Percentiles rank a stretch among this genome's conserved stretches.
These are phyloP conservation scores for Entomortierella lignicola DNA, from an alignment of 192 early-diverging fungal species.

Conservation along the genomic window DNA sequence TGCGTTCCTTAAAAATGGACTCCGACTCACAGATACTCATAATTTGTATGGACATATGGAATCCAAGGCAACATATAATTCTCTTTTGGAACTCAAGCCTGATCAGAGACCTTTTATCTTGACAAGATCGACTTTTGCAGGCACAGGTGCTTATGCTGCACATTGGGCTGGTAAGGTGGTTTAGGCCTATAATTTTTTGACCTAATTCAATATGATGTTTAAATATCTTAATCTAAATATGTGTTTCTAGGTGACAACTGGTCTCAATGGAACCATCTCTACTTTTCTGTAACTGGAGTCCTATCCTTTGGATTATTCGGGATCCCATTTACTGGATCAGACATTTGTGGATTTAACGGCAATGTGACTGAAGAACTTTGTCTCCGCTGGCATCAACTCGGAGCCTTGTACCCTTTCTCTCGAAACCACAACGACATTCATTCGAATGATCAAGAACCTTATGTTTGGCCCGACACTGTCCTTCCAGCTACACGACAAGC, in stretches of 20 bases:
- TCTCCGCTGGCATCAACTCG: conserved; percentile 72
- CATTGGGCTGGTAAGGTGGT: conserved; percentile 56
- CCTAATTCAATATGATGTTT: no score
- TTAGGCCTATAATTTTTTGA: neutral
- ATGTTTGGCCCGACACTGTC: conserved; percentile 63
- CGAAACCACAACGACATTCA: conserved; percentile 72
- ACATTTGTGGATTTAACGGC: conserved; percentile 77
- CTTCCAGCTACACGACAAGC: conserved; percentile 65
- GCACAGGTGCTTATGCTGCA: conserved; percentile 61
- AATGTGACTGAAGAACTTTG: conserved; percentile 72
- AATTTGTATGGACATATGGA: conserved; percentile 76
- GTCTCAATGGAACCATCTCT: conserved; percentile 68
- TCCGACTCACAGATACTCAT: conserved; percentile 65
- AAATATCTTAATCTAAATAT: no score
- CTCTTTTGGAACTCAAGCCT: conserved; percentile 52
- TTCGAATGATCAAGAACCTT: conserved; percentile 67
- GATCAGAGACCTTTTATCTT: conserved; percentile 69
- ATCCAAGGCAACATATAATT: conserved; percentile 57
- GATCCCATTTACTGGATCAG: conserved; percentile 76
- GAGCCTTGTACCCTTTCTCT: conserved; percentile 71
- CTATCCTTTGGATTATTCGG: conserved; percentile 79
- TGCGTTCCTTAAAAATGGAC: conserved; percentile 60
- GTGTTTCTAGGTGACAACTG: conserved; percentile 77
- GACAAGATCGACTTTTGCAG: conserved; percentile 72
- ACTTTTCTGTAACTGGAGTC: conserved; percentile 67